phyloP scores from a whole-genome alignment of 768 basidiomycete genomes.

The Phylloporus sp. region DNA sequence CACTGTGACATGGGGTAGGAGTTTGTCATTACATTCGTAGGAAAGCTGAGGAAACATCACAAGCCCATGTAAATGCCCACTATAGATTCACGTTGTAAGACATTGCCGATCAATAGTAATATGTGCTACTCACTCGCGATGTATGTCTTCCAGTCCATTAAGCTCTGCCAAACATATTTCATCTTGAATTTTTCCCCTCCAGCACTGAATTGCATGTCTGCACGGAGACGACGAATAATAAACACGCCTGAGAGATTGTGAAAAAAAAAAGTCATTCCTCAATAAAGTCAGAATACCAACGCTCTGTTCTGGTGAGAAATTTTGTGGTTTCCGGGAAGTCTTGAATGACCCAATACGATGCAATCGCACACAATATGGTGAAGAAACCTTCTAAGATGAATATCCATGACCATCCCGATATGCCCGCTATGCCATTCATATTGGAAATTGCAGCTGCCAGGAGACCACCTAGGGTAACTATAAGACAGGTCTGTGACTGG shows the following conservation, averaged over 20 bases:
- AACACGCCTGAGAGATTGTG: constrained; percentile 43
- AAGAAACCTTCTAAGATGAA: constrained; percentile 72
- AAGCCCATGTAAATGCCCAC: constrained; percentile 72
- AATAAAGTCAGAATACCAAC: constrained; percentile 29
- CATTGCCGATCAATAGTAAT: constrained; percentile 1
- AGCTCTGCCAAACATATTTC: constrained; percentile 53
- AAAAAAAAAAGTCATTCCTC: not conserved
- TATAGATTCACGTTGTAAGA: constrained; percentile 20
- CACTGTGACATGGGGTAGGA: constrained; percentile 27
- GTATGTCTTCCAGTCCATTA: constrained; percentile 72
- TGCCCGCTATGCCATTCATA: constrained; percentile 64
- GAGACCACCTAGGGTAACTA: constrained; percentile 44
- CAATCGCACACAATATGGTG: constrained; percentile 53
- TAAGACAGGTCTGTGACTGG: not conserved
- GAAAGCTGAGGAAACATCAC: constrained; percentile 32
- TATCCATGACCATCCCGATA: constrained; percentile 65
- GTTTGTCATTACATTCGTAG: not conserved
- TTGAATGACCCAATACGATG: constrained; percentile 68
- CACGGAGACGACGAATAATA: constrained; percentile 58
- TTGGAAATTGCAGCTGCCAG: constrained; percentile 64
- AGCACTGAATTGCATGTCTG: constrained; percentile 62
- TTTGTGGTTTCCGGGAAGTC: constrained; percentile 75
- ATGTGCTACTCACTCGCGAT: constrained; percentile 47
- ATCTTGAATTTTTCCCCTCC: constrained; percentile 51
- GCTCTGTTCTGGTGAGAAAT: constrained; percentile 62